Evolutionary conservation across 2,329 filamentous ascomycete species (phyloP).

Genomic region (Endocalyx cinctus): DNA sequence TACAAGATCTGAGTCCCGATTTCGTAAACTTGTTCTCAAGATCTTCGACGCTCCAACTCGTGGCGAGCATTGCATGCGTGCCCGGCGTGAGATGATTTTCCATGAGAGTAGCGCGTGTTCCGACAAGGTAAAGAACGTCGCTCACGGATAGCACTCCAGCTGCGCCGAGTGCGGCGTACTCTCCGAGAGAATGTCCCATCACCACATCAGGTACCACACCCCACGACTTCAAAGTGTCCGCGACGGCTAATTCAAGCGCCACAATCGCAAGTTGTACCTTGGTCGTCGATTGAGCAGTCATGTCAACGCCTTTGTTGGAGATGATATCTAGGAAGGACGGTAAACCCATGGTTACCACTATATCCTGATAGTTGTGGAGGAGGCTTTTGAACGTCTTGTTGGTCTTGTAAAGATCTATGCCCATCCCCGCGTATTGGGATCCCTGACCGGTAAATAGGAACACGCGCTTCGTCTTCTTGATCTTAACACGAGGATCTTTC

Average conservation of each 20-base stretch:
- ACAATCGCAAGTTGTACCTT: slow-evolving; percentile 28
- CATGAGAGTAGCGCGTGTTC: slow-evolving; percentile 49
- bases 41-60: slow-evolving; percentile 35
- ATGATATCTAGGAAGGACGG: slow-evolving; percentile 36
- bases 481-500: not conserved
- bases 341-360: slow-evolving; percentile 31
- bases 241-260: slow-evolving; percentile 32
- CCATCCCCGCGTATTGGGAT: slow-evolving; percentile 9
- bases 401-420: slow-evolving; percentile 8
- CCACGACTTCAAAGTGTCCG: slow-evolving; percentile 31
- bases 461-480: slow-evolving; percentile 3
- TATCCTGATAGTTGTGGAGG: slow-evolving; percentile 32
- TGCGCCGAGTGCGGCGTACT: slow-evolving; percentile 56
- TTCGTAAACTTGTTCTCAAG: slow-evolving; percentile 53
- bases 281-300: slow-evolving; percentile 19
- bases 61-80: slow-evolving; percentile 57
- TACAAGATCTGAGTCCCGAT: too few species aligned
- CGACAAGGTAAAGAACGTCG: slow-evolving; percentile 57
- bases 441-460: slow-evolving; percentile 19
- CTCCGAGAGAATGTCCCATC: slow-evolving; percentile 48
- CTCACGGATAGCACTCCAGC: slow-evolving; percentile 54
- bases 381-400: slow-evolving; percentile 15
- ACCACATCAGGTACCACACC: slow-evolving; percentile 37
- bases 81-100: slow-evolving; percentile 47
- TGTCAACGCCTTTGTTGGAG: slow-evolving; percentile 10